Evolutionary conservation across 1,284 basidiomycete genomes (phyloP).

Genomic region (Ustilago nuda): DNA sequence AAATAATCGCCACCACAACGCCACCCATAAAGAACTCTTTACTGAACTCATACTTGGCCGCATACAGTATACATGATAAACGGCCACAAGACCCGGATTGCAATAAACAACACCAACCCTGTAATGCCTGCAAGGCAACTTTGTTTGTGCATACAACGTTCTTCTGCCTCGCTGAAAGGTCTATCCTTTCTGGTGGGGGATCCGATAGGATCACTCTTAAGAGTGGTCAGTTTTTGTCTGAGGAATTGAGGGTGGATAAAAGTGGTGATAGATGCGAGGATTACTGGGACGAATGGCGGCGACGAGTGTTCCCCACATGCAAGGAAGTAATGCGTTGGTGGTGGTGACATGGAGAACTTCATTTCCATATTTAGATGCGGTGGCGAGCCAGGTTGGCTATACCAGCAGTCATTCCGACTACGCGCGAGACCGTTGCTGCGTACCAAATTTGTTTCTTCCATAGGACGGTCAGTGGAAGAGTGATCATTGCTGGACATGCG

Average conservation of each 20-base stretch:
- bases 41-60: constrained; percentile 60
- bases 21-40: constrained; percentile 62
- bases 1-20: constrained; percentile 62
- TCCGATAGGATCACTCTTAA: not conserved
- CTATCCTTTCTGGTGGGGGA: not conserved
- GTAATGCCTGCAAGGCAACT: constrained; percentile 28
- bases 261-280: constrained; percentile 42
- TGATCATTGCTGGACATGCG: constrained; percentile 63
- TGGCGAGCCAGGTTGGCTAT: constrained; percentile 62
- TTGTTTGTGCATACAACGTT: constrained; percentile 30
- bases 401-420: constrained; percentile 58
- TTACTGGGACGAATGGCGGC: constrained; percentile 47
- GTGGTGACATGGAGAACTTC: constrained; percentile 45
- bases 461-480: constrained; percentile 58
- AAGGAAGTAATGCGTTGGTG: constrained; percentile 45
- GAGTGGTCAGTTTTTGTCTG: constrained; percentile 3
- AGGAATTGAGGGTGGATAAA: constrained; percentile 1
- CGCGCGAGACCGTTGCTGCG: constrained; percentile 47
- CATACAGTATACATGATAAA: constrained; percentile 67
- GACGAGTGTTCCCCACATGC: constrained; percentile 63
- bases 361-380: constrained; percentile 53
- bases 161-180: constrained; percentile 26
- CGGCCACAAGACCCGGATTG: constrained; percentile 65
- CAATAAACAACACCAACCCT: constrained; percentile 48
- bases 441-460: constrained; percentile 62